These are phyloP conservation scores for Paramecium octaurelia DNA, from an alignment of 73 alveolate genomes.

Conservation along the genomic window DNA sequence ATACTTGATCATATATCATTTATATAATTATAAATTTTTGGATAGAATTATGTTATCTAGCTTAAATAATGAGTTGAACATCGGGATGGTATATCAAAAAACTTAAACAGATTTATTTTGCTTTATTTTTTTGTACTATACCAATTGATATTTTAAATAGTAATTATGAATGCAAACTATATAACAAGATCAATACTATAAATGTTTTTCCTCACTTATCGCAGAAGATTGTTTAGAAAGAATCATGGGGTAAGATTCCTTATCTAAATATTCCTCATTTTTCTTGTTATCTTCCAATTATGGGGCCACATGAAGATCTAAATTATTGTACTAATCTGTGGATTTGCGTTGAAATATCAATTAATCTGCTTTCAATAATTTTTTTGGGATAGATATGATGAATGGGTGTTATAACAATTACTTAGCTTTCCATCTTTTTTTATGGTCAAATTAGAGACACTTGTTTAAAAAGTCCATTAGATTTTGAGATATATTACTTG, in stretches of 20 bases:
- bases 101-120: no score
- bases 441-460: conserved; percentile 40
- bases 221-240: not conserved
- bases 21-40: not conserved
- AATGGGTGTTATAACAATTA: conserved; percentile 10
- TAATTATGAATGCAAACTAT: not conserved
- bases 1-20: not conserved
- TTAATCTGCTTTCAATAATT: not conserved
- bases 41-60: no score
- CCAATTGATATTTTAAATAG: not conserved
- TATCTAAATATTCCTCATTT: not conserved
- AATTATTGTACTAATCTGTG: not conserved
- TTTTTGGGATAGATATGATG: not conserved
- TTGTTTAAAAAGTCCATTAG: conserved; percentile 37
- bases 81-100: no score
- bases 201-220: not conserved
- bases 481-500: not conserved
- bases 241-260: not conserved
- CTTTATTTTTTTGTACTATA: no score
- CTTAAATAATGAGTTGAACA: no score
- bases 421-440: conserved; percentile 54
- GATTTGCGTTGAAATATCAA: not conserved
- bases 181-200: not conserved
- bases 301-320: not conserved
- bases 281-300: not conserved